Percentiles rank a stretch among this genome's conserved stretches.
phyloP scores from a whole-genome alignment of 129 eudicot species.

The Tagetes patula region DNA sequence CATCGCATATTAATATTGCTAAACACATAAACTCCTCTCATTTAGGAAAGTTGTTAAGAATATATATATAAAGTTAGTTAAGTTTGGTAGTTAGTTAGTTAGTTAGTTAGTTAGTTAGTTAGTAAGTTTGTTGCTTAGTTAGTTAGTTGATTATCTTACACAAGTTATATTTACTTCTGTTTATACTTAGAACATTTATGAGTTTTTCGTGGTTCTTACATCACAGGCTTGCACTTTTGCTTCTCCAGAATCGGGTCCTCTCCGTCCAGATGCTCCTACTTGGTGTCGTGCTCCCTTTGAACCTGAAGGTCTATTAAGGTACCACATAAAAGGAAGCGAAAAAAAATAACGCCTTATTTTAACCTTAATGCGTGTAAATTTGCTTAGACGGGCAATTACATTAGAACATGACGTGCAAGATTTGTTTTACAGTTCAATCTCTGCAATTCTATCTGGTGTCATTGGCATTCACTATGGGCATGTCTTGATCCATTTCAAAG shows the following conservation, averaged over 20 bases:
- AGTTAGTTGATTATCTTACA: neutral
- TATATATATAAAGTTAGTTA: too few relatives aligned
- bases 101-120: too few relatives aligned
- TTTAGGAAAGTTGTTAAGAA: neutral
- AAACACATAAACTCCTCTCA: neutral
- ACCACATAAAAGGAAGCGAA: neutral
- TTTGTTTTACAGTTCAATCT: conserved; percentile 51
- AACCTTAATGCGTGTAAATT: too few relatives aligned
- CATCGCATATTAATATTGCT: neutral
- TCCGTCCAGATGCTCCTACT: conserved; percentile 64
- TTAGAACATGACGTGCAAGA: too few relatives aligned
- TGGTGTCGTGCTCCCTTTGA: conserved; percentile 94
- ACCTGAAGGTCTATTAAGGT: conserved; percentile 92
- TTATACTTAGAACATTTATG: neutral
- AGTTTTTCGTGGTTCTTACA: neutral
- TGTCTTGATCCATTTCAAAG: conserved; percentile 78
- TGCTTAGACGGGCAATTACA: too few relatives aligned
- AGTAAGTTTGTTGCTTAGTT: too few relatives aligned
- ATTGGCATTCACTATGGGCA: conserved; percentile 92
- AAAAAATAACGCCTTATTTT: too few relatives aligned
- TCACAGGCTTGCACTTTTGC: conserved; percentile 73
- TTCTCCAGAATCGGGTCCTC: conserved; percentile 59
- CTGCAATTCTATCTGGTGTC: conserved; percentile 71
- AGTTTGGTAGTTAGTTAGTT: too few relatives aligned
- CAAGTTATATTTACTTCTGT: neutral